Conservation (phyloP, 805 yeast species). For the Ogataea glucozyma region DNA sequence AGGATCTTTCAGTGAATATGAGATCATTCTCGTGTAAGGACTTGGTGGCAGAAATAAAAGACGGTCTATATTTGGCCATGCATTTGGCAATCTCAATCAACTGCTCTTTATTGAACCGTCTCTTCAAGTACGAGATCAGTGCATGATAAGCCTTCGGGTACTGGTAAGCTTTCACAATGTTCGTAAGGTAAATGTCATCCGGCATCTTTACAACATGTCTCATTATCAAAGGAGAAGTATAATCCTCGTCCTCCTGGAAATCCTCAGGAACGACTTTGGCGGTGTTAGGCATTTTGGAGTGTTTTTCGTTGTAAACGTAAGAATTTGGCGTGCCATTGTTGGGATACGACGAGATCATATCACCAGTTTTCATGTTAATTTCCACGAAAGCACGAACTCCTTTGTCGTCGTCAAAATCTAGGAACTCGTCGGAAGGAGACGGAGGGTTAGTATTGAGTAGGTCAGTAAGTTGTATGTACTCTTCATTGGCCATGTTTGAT, state of each 20-base stretch:
- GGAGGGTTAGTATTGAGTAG: constrained; percentile 38
- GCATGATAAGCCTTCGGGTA: constrained; percentile 66
- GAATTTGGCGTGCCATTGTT: constrained; percentile 40
- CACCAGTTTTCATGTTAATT: constrained; percentile 29
- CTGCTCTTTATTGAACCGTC: constrained; percentile 46
- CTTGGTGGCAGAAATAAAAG: constrained; percentile 75
- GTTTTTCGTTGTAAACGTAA: constrained; percentile 51
- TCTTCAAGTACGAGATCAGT: constrained; percentile 53
- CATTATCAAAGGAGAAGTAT: constrained; percentile 57
- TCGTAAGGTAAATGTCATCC: constrained; percentile 48
- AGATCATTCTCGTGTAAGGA: constrained; percentile 71
- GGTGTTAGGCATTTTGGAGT: constrained; percentile 53
- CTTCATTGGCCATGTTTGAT: constrained; percentile 42
- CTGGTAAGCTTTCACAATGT: constrained; percentile 49
- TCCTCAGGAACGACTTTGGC: constrained; percentile 44
- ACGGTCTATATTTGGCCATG: constrained; percentile 69
- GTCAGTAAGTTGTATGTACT: constrained; percentile 43
- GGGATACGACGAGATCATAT: constrained; percentile 36
- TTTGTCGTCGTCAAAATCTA: constrained; percentile 29
- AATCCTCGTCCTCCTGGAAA: constrained; percentile 42
- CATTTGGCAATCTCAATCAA: constrained; percentile 49
- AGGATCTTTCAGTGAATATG: constrained; percentile 58
- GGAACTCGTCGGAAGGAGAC: constrained; percentile 34
- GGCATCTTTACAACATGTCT: constrained; percentile 56
- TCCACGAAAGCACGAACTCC: constrained; percentile 33